Conservation (phyloP, 495 filamentous ascomycete species). For the Evansstolkia leycettana region DNA sequence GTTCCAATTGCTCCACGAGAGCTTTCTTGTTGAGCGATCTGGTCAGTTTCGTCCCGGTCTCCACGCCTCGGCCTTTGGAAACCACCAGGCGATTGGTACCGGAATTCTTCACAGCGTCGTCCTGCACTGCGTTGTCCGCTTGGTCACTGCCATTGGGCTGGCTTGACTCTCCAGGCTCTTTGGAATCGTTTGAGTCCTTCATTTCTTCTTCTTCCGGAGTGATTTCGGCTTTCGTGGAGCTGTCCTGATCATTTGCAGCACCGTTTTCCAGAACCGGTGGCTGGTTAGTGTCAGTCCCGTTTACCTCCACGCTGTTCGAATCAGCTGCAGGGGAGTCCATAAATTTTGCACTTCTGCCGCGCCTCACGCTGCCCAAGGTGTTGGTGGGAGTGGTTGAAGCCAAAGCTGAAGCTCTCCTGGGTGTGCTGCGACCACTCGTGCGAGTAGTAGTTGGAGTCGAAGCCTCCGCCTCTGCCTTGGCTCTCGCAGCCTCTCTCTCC, state of each 20-base stretch:
- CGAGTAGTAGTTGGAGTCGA: constrained; percentile 20
- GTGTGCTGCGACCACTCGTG: constrained; percentile 26
- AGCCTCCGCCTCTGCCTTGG: constrained; percentile 2
- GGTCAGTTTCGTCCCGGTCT: constrained; percentile 8
- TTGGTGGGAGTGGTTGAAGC: constrained; percentile 16
- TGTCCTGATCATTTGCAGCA: not conserved
- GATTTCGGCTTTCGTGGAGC: too few species aligned
- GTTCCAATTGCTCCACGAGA: constrained; percentile 27
- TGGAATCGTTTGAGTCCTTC: too few species aligned
- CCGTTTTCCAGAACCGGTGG: not conserved
- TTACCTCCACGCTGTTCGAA: constrained; percentile 7
- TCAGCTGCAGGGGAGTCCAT: constrained; percentile 21
- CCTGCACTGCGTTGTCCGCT: constrained; percentile 3
- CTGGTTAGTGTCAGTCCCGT: constrained; percentile 10
- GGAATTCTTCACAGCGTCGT: constrained; percentile 8
- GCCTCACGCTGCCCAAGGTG: constrained; percentile 16
- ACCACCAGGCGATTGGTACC: constrained; percentile 3
- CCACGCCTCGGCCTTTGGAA: constrained; percentile 9
- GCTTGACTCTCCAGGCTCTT: too few species aligned
- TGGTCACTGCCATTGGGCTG: constrained; percentile 4
- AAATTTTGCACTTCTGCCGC: constrained; percentile 26
- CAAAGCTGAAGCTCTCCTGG: constrained; percentile 20
- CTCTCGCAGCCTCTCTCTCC: not conserved
- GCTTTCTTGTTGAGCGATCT: constrained; percentile 25
- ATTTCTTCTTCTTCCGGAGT: too few species aligned